Percentiles rank a stretch among this genome's conserved stretches.
Conservation (phyloP, 2,329 filamentous ascomycete species). For the Colletotrichum lindemuthianum region DNA sequence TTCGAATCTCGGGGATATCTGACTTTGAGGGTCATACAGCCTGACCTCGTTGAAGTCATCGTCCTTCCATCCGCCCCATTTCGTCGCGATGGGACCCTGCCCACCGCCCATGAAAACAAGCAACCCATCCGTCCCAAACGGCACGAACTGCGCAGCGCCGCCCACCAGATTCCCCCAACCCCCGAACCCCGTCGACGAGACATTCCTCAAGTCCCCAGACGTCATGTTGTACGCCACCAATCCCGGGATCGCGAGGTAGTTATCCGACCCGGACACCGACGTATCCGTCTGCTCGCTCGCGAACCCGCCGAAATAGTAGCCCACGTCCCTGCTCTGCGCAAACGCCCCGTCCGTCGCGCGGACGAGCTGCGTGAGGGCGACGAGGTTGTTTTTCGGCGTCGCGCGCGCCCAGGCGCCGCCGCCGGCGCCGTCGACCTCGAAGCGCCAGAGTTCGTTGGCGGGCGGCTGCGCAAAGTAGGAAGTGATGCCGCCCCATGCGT, state of each 20-base stretch:
- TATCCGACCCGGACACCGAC: constrained; percentile 34
- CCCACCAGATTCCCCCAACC: constrained; percentile 42
- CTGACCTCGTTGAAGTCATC: constrained; percentile 43
- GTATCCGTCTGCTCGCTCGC: constrained; percentile 40
- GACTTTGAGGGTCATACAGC: constrained; percentile 45
- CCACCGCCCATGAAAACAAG: constrained; percentile 46
- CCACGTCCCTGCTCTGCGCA: constrained; percentile 40
- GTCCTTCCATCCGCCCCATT: constrained; percentile 36
- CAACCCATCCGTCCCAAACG: constrained; percentile 46
- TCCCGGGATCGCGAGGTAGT: constrained; percentile 39
- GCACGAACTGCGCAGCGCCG: constrained; percentile 44
- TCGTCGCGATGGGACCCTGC: constrained; percentile 39
- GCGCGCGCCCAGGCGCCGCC: constrained; percentile 45
- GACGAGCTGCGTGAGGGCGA: constrained; percentile 49
- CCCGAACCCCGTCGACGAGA: constrained; percentile 39
- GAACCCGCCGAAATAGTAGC: constrained; percentile 47
- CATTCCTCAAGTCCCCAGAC: constrained; percentile 45
- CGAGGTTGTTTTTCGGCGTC: constrained; percentile 39
- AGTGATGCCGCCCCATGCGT: constrained; percentile 47
- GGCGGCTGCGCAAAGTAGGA: constrained; percentile 38
- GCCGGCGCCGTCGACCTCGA: constrained; percentile 44
- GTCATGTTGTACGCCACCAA: constrained; percentile 46
- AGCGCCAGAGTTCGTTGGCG: constrained; percentile 44
- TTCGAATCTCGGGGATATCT: constrained; percentile 31
- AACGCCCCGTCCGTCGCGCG: constrained; percentile 44